phyloP scores from a whole-genome alignment of 2,329 filamentous ascomycete genomes.

The Colletotrichum nymphaeae region DNA sequence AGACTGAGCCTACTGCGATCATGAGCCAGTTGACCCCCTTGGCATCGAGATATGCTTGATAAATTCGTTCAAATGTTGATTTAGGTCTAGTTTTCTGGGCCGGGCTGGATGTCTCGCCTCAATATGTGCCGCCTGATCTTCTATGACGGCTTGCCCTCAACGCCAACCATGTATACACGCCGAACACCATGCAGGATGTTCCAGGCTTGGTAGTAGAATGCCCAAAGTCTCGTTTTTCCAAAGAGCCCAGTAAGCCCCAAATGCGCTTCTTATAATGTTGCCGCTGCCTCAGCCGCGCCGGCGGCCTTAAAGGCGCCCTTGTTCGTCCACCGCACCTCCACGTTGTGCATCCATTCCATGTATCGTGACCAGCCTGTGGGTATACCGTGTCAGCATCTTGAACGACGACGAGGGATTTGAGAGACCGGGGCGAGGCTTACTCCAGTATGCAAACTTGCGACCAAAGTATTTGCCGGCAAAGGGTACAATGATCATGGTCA shows the following conservation, averaged over 20 bases:
- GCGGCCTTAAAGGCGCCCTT: constrained; percentile 72
- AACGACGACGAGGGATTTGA: not conserved
- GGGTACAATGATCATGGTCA: constrained; percentile 95
- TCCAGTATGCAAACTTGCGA: constrained; percentile 95
- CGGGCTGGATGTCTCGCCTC: constrained; percentile 7
- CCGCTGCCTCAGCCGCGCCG: constrained; percentile 71
- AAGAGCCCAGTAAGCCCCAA: not conserved
- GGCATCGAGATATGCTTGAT: not conserved
- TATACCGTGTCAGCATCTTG: not conserved
- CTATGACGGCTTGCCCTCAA: constrained; percentile 20
- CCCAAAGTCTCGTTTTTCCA: not conserved
- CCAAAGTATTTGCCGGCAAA: constrained; percentile 96
- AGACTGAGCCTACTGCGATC: not conserved
- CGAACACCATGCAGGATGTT: not conserved
- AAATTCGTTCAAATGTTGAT: not conserved
- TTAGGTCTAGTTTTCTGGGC: constrained; percentile 3
- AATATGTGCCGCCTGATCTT: constrained; percentile 9
- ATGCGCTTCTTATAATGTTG: constrained; percentile 57
- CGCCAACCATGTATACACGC: constrained; percentile 27
- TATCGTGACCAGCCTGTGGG: constrained; percentile 85
- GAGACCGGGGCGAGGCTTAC: constrained; percentile 61
- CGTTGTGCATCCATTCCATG: constrained; percentile 92
- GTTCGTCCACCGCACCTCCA: constrained; percentile 76
- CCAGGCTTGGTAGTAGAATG: not conserved
- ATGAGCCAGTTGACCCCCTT: not conserved